Evolutionary conservation across 768 basidiomycete species (phyloP).

Genomic region (Mycena amicta): DNA sequence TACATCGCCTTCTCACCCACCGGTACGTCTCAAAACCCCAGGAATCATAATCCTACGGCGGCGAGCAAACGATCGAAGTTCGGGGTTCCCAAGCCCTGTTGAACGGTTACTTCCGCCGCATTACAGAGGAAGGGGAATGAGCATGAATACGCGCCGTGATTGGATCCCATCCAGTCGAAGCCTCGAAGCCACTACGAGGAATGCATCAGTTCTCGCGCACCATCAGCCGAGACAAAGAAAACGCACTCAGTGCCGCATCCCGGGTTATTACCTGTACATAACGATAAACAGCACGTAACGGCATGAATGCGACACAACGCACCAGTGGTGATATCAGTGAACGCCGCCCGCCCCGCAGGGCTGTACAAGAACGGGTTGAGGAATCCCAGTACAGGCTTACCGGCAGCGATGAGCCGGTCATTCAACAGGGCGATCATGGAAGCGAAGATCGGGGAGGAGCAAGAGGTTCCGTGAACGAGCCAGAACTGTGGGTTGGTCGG

Average conservation of each 20-base stretch:
- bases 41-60: too few relatives aligned
- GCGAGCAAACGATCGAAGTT: background rate
- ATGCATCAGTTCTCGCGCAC: too few relatives aligned
- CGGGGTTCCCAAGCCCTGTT: background rate
- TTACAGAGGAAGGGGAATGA: background rate
- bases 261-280: constrained; percentile 2
- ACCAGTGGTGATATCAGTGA: constrained; percentile 40
- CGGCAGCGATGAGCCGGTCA: constrained; percentile 36
- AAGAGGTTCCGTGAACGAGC: constrained; percentile 43
- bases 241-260: constrained; percentile 5
- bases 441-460: constrained; percentile 45
- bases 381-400: constrained; percentile 18
- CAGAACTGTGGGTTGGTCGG: background rate
- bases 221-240: too few relatives aligned
- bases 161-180: background rate
- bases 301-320: background rate
- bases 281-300: background rate
- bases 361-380: constrained; percentile 2
- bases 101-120: background rate
- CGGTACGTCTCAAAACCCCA: background rate
- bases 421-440: constrained; percentile 45
- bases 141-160: too few relatives aligned
- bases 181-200: background rate
- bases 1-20: too few relatives aligned
- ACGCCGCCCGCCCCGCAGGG: constrained; percentile 17